Base-by-base conservation (phyloP, 2,329 filamentous ascomycete species). In the Davidsoniella australis region DNA sequence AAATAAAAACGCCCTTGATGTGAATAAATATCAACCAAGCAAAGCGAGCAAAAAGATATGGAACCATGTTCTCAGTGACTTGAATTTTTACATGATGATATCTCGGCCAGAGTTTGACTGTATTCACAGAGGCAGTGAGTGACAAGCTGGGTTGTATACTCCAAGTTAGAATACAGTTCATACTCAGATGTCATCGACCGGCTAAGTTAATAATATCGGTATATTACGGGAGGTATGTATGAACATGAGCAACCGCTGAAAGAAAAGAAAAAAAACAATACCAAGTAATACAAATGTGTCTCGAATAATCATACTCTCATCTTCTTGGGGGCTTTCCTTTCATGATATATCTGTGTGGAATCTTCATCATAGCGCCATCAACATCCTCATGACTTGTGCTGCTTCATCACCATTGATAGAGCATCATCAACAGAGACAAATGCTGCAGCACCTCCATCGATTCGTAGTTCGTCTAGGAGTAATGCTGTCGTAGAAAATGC, bases 401-500 rank as follows among this genome's bases (percentile, higher is more conserved):
- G 16, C 40, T 48, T 42, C 33, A 38, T 10, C 17, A 37, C 24
- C 40, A 36, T 36, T 10, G 29, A 23, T 9, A 48, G 18, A 17
- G 26, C 39, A 12, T 48, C 47, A 23, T 48, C 29, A 12, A 48
- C 47, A 10, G 47, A 17, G 57, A 95, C 74, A 62, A 96, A 88
- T 26, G 86, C 81, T 37, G 84, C 87, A 9, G 82, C 73, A 29
- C 86, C 83, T 51, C 88, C 87, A 39, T 85, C 80, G 58, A 82
- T 76, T 43, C 82, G 76, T 12, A 94, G 70, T 50, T 89, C 82
- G 52, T 87, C 82, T n/a, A 96, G 73, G 12, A 96, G 68, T 1
- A 85, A 84, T 55, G 80, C 82, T 1, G 87, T 93, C 65, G 95
- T 87, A 53, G 88, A 83, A 59, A 84, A 87, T 5, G 95, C 63